Percentiles rank a stretch among this genome's conserved stretches.
These are phyloP conservation scores for Pleurotus sapidus DNA, from an alignment of 768 basidiomycete genomes.

Conservation along the genomic window DNA sequence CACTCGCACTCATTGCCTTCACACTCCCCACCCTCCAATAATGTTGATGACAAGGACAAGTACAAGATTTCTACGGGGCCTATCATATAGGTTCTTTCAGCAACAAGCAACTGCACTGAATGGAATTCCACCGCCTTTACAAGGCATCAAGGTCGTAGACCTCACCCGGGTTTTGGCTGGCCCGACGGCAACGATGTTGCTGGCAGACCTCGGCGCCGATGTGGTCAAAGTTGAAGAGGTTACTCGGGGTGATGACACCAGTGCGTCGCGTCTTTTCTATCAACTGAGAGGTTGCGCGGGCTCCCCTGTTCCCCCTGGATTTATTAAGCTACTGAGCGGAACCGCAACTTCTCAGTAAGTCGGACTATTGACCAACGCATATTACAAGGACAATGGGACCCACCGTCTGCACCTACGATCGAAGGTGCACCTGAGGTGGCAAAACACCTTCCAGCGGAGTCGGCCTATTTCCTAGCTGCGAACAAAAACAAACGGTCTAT, in stretches of 20 bases:
- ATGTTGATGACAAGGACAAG: neutral
- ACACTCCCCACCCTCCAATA: neutral
- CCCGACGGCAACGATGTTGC: conserved; percentile 85
- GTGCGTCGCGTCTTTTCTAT: conserved; percentile 34
- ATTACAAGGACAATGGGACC: conserved; percentile 54
- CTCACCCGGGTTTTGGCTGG: conserved; percentile 90
- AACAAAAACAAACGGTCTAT: conserved; percentile 91
- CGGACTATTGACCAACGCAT: too few relatives aligned
- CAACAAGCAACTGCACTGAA: neutral
- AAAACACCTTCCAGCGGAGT: conserved; percentile 78
- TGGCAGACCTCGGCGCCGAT: conserved; percentile 92
- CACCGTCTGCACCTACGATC: conserved; percentile 53
- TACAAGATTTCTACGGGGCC: neutral
- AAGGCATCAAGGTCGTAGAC: conserved; percentile 82
- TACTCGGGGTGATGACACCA: conserved; percentile 84
- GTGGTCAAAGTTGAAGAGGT: conserved; percentile 91
- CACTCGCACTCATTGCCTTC: neutral
- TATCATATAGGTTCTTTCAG: neutral
- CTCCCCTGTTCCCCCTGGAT: too few relatives aligned
- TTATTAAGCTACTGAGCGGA: too few relatives aligned
- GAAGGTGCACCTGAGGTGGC: conserved; percentile 49
- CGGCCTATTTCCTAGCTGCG: conserved; percentile 86
- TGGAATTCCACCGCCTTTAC: conserved; percentile 76
- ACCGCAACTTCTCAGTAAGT: too few relatives aligned
- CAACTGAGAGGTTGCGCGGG: too few relatives aligned